Conservation (phyloP, 2,329 filamentous ascomycete genomes). For the Microcyclosporella mali region DNA sequence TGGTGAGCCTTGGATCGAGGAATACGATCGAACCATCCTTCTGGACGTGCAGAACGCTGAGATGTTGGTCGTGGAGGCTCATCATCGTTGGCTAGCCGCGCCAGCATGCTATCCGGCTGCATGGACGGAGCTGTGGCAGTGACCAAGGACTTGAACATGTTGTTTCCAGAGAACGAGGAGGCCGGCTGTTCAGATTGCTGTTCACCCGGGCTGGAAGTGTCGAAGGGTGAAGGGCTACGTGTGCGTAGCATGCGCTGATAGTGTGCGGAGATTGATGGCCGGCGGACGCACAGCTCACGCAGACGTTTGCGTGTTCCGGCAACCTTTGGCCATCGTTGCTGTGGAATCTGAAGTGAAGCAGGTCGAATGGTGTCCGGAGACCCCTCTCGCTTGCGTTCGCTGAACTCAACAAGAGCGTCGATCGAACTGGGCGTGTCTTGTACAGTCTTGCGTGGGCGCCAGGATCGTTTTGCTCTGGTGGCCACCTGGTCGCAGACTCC, state of each 20-base stretch:
- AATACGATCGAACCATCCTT: slow-evolving; percentile 38
- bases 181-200: slow-evolving; percentile 23
- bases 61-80: slow-evolving; percentile 10
- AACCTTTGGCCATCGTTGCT: slow-evolving; percentile 52
- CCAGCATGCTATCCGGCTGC: slow-evolving; percentile 45
- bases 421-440: slow-evolving; percentile 25
- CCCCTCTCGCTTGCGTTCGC: slow-evolving; percentile 25
- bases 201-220: slow-evolving; percentile 32
- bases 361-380: slow-evolving; percentile 42
- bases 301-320: slow-evolving; percentile 53
- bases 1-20: slow-evolving; percentile 45
- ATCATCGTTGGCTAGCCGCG: slow-evolving; percentile 38
- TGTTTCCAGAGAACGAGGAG: slow-evolving; percentile 42
- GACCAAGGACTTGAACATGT: slow-evolving; percentile 47
- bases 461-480: slow-evolving; percentile 55
- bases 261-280: slow-evolving; percentile 57
- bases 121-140: slow-evolving; percentile 48
- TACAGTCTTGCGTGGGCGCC: slow-evolving; percentile 43
- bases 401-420: slow-evolving; percentile 19
- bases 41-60: slow-evolving; percentile 25
- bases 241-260: slow-evolving; percentile 57
- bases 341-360: slow-evolving; percentile 29
- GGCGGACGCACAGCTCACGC: slow-evolving; percentile 54
- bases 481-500: slow-evolving; percentile 60
- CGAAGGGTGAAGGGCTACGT: slow-evolving; percentile 55